Conservation (phyloP, 1,284 basidiomycete genomes). For the Pascua guehoae region DNA sequence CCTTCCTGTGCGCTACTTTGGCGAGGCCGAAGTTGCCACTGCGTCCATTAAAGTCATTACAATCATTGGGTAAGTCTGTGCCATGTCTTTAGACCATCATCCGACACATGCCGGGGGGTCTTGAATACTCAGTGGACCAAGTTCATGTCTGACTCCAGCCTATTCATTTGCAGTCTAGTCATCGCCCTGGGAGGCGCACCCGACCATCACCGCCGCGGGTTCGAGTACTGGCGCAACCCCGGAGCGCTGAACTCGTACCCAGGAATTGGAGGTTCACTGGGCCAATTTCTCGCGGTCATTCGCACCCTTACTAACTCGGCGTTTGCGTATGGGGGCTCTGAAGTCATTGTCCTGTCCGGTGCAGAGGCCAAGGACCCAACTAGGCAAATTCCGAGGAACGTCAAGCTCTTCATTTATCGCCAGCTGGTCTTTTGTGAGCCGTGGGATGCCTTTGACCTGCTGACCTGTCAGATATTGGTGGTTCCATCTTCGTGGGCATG, state of each 20-base stretch:
- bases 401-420: constrained; percentile 68
- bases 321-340: constrained; percentile 23
- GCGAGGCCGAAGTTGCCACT: constrained; percentile 48
- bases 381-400: constrained; percentile 70
- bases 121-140: too few species aligned
- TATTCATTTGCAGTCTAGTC: constrained; percentile 59
- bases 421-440: constrained; percentile 60
- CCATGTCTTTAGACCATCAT: too few species aligned
- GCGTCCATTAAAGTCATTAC: constrained; percentile 75
- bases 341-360: constrained; percentile 50
- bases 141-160: constrained; percentile 43
- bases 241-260: constrained; percentile 46
- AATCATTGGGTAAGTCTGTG: constrained; percentile 48
- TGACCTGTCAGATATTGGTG: constrained; percentile 61
- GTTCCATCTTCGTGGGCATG: constrained; percentile 63
- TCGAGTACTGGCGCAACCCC: constrained; percentile 53
- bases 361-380: constrained; percentile 59
- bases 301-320: constrained; percentile 14
- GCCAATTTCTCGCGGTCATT: constrained; percentile 26
- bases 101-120: too few species aligned
- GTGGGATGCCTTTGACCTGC: constrained; percentile 57
- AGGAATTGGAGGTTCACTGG: constrained; percentile 52
- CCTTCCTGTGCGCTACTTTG: constrained; percentile 24
- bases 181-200: constrained; percentile 55
- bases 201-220: constrained; percentile 44